A percentile compares a stretch with the other conserved stretches of the same genome.
Conservation (phyloP, 306 rosid species). For the Rubus idaeus region DNA sequence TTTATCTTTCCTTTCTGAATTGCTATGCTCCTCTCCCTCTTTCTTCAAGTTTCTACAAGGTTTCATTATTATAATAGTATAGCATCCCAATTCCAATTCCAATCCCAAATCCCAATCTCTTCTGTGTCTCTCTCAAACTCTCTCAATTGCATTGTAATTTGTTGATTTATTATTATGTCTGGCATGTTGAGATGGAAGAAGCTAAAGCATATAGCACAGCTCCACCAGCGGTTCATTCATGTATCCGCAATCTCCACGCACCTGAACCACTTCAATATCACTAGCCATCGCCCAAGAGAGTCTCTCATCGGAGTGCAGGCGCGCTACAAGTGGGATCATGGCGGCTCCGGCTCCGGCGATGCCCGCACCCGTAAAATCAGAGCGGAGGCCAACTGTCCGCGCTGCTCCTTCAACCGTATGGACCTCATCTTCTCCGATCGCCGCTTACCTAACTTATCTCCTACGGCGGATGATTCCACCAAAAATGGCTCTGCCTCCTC, state of each 20-base stretch:
- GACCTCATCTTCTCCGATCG: constrained; percentile 64
- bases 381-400: constrained; percentile 91
- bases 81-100: constrained; percentile 4
- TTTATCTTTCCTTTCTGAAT: not conserved
- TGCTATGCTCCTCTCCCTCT: not conserved
- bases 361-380: constrained; percentile 62
- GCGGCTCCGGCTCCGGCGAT: constrained; percentile 71
- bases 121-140: not conserved
- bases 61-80: not conserved
- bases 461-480: not conserved
- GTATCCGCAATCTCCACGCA: constrained; percentile 54
- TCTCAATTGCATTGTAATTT: not conserved
- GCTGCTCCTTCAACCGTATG: constrained; percentile 72
- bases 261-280: constrained; percentile 41
- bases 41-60: not conserved
- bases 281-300: constrained; percentile 50
- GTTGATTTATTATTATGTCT: constrained; percentile 22
- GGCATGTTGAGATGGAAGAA: constrained; percentile 66
- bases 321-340: constrained; percentile 92
- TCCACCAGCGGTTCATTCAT: constrained; percentile 42
- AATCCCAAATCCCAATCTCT: not conserved
- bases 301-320: constrained; percentile 63
- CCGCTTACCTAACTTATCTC: constrained; percentile 45
- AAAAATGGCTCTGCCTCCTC: not conserved
- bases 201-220: constrained; percentile 41